Percentiles rank a stretch among this genome's conserved stretches.
Conservation (phyloP, 164 flowering plant species). For the Sedum album region DNA sequence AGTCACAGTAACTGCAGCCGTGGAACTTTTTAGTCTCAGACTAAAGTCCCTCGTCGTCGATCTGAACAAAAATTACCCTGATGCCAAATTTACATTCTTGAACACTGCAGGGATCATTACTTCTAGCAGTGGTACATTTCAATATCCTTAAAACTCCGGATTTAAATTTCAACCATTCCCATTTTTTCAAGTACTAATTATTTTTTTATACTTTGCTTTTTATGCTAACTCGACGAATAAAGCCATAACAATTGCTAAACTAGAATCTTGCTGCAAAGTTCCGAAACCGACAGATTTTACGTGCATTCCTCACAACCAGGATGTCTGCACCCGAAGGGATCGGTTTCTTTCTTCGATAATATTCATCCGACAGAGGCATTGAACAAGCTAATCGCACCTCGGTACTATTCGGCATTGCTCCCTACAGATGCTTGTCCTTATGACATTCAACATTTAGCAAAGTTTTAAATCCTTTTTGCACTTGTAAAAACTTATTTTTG, state of each 20-base stretch:
- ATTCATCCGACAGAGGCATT: constrained; percentile 5
- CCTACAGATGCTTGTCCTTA: background rate
- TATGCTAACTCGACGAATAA: background rate
- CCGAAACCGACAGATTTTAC: background rate
- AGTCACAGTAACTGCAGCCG: background rate
- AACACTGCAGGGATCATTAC: background rate
- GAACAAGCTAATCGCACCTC: background rate
- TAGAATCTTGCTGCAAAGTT: background rate
- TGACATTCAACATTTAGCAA: background rate
- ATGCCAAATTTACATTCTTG: background rate
- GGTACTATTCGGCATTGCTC: background rate
- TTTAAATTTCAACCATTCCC: no score
- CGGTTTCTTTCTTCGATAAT: background rate
- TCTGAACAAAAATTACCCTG: background rate
- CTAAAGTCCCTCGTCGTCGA: background rate
- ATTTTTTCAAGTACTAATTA: no score
- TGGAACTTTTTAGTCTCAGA: background rate
- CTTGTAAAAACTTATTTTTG: no score
- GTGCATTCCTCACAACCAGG: background rate
- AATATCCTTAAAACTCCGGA: background rate
- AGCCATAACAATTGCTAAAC: background rate
- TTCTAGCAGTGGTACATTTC: background rate
- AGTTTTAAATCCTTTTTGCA: no score
- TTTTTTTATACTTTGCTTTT: background rate
- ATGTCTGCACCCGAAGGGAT: background rate